Evolutionary conservation across 495 filamentous ascomycete genomes (phyloP).

Genomic region (Hyaloscypha bicolor): DNA sequence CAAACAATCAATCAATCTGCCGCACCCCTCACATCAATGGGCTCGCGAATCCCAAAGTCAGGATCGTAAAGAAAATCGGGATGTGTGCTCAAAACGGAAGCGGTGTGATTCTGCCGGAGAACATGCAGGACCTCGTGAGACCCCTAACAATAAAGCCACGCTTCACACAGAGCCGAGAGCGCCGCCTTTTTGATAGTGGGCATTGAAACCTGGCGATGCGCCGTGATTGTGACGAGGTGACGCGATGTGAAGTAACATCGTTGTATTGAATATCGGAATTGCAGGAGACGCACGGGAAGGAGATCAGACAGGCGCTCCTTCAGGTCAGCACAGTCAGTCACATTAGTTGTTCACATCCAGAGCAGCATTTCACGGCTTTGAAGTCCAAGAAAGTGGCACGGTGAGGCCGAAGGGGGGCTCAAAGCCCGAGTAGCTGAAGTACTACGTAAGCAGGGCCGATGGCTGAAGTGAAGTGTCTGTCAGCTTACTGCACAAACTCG

Average conservation of each 20-base stretch:
- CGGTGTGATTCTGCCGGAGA: not conserved
- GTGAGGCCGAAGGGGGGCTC: not conserved
- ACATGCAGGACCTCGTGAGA: not conserved
- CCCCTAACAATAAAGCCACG: not conserved
- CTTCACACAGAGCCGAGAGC: not conserved
- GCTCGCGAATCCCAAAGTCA: too few species aligned
- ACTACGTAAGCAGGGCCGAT: not conserved
- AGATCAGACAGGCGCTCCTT: slow-evolving; percentile 17
- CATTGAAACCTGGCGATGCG: not conserved
- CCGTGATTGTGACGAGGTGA: slow-evolving; percentile 11
- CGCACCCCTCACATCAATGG: not conserved
- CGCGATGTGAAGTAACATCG: not conserved
- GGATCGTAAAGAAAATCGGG: not conserved
- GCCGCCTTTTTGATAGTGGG: not conserved
- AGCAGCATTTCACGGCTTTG: not conserved
- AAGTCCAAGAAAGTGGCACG: not conserved
- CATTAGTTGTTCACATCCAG: not conserved
- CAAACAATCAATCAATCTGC: not conserved
- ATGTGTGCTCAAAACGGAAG: not conserved
- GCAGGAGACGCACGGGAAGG: not conserved
- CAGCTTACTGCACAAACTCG: not conserved
- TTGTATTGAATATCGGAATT: not conserved
- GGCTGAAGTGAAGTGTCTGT: not conserved
- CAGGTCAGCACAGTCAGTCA: slow-evolving; percentile 4
- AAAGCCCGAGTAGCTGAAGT: not conserved